Base-by-base conservation (phyloP, 2,329 filamentous ascomycete genomes). In the Neodidymelliopsis sp. region DNA sequence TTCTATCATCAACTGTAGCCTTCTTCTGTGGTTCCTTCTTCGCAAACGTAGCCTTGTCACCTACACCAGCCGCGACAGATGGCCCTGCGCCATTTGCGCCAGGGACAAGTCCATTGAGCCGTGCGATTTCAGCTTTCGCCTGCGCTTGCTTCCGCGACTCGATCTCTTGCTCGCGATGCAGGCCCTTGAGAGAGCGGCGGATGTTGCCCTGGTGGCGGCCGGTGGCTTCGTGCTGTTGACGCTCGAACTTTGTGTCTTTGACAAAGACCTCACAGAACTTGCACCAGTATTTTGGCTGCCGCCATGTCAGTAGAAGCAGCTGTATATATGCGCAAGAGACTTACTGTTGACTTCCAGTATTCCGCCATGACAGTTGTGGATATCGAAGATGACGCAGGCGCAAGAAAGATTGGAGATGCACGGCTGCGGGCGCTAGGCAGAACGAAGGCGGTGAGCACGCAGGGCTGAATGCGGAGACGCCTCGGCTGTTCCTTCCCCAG, bases 331-430 rank as follows among this genome's bases (percentile, higher is more conserved):
- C 16, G 25, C 3, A 12, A 15, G 12, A 15, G 8, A 56, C 77
- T 73, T 70, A 84, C 83, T 24, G 92, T 96, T 15, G 93, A 97
- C 73, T 97, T 97, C 94, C 94, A 97, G 77, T 96, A 95, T 80
- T 97, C 94, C 0, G 94, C 87, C 94, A 99, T 97, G 30, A 13
- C 49, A 40, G 12, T n/a, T 38, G 27, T 28, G 16, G 18, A 37
- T 28, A 25, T 46, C 20, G 27, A 52, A 29, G 31, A 47, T 47
- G 42, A 47, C 49, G 49, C 41, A 37, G 49, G 37, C 36, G 37
- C 25, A n/a, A 27, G 31, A 41, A 47, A 52, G 49, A 40, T 38
- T 36, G 41, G 33, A 43, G 22, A 49, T 29, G 38, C 46, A 39
- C n/a, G 4, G 22, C 31, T 10, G 28, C 38, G 31, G 36, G 36